Evolutionary conservation across 371 early-diverging fungal species (phyloP).

Genomic region (Mortierella sp.): DNA sequence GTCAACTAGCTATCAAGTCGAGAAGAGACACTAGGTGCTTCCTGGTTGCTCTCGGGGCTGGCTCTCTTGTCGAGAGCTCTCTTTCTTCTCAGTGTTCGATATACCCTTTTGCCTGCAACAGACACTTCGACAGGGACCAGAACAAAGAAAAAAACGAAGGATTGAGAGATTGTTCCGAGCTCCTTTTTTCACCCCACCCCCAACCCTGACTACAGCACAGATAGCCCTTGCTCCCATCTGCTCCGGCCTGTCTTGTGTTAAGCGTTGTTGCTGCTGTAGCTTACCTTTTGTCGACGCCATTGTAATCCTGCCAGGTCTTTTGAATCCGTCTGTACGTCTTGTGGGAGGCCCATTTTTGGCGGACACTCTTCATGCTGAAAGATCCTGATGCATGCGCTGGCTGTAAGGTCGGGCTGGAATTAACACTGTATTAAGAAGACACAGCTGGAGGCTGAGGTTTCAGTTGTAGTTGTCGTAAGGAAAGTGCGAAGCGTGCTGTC

Average conservation of each 20-base stretch:
- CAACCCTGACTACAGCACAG: not conserved
- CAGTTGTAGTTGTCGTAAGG: not conserved
- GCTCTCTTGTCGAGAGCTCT: constrained; percentile 5
- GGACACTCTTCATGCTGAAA: constrained; percentile 69
- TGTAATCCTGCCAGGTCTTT: constrained; percentile 57
- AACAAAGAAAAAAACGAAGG: not conserved
- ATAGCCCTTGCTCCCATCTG: not conserved
- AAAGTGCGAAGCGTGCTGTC: not conserved
- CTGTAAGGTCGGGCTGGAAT: not conserved
- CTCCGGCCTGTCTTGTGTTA: not conserved
- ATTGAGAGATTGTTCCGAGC: not conserved
- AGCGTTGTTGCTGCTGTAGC: not conserved
- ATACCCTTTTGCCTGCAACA: not conserved
- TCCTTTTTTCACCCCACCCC: not conserved
- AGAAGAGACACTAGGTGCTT: not conserved
- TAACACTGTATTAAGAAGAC: not conserved
- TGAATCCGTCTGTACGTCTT: constrained; percentile 59
- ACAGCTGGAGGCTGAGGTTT: not conserved
- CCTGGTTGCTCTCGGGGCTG: not conserved
- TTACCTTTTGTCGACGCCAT: constrained; percentile 55
- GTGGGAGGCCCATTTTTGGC: constrained; percentile 63
- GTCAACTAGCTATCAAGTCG: not conserved
- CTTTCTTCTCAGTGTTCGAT: not conserved
- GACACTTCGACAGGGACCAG: not conserved
- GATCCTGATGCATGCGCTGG: constrained; percentile 47